phyloP scores from a whole-genome alignment of 2,329 filamentous ascomycete genomes.

The Claviceps sp. region DNA sequence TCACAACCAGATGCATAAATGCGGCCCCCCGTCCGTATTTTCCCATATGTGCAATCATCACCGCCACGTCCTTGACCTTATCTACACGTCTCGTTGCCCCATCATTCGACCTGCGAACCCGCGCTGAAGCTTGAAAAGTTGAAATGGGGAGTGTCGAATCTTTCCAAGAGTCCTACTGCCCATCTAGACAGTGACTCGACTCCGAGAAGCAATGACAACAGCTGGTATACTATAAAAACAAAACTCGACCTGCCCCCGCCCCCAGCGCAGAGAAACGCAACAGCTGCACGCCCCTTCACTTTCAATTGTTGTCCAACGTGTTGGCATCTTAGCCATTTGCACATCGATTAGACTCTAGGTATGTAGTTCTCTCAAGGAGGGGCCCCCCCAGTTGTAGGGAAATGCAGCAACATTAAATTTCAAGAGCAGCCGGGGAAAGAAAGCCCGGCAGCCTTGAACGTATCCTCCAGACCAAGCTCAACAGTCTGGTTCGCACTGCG shows the following conservation, averaged over 20 bases:
- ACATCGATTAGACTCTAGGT: too few species aligned
- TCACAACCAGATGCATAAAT: constrained; percentile 14
- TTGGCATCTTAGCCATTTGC: too few species aligned
- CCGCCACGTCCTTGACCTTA: background rate
- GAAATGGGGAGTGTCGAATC: background rate
- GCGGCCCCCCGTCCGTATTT: constrained; percentile 8
- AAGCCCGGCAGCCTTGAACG: constrained; percentile 19
- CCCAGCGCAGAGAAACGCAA: background rate
- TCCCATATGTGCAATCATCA: background rate
- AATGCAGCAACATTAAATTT: background rate
- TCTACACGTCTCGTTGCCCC: background rate
- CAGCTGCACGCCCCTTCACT: background rate
- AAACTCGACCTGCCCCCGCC: background rate
- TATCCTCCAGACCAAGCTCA: constrained; percentile 35
- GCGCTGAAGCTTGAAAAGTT: background rate
- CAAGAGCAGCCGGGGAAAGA: constrained; percentile 3
- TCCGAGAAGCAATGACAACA: background rate
- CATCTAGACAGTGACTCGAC: background rate
- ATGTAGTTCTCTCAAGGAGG: too few species aligned
- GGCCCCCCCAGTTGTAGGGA: too few species aligned
- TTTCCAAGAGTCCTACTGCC: background rate
- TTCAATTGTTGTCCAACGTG: too few species aligned
- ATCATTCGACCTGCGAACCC: constrained; percentile 2
- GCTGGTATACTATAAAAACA: background rate
- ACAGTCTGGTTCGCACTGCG: constrained; percentile 36